Evolutionary conservation across 371 early-diverging fungal species (phyloP), one percentile per base, ranked within the genome.

Genomic region (Basidiobolus heterosporus): DNA sequence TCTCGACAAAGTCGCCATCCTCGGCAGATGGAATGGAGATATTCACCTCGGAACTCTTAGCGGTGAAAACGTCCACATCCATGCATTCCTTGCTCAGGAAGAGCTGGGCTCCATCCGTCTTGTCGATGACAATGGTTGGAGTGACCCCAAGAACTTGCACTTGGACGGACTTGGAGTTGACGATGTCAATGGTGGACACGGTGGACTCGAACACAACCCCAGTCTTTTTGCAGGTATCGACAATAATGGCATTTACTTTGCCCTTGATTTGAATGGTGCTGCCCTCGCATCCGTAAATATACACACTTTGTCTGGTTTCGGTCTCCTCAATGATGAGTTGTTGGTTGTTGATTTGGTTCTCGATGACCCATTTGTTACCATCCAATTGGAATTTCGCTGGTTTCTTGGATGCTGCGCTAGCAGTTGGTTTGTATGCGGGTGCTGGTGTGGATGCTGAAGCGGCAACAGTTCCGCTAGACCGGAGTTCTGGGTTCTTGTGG

Each of bases 401-500:
- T 43, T 76, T 78, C 56, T 83, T 78, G 39, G 76, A 60, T 1
- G 74, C 74, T 35, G 74, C 66, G 38, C 72, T 72, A 19, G 74
- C 71, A 5, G 73, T 72, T 45, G 41, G 18, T 5, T 40, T 16
- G 14, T 24, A 8, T 38, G 14, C 44, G 2, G 14, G 18, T 42
- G 42, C 20, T 20, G 44, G 49, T 8, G 45, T 21, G 2, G 36
- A 22, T 14, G 53, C 41, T 5, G 58, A 50, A 1, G 81, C 84
- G 39, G 70, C 61, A 23, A 75, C 66, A 35, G 69, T 56, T 2
- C 74, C 75, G 18, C 93, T 30, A 9, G 30, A 3, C 9, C 30
- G 76, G 15, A 93, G 62, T 15, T 67, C 74, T 0, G 94, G 94
- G 69, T 92, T 93, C 66, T 95, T 95, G 71, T 93, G 93, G 11